Evolutionary conservation across 495 filamentous ascomycete species (phyloP).

Genomic region (Xylaria flabelliformis): DNA sequence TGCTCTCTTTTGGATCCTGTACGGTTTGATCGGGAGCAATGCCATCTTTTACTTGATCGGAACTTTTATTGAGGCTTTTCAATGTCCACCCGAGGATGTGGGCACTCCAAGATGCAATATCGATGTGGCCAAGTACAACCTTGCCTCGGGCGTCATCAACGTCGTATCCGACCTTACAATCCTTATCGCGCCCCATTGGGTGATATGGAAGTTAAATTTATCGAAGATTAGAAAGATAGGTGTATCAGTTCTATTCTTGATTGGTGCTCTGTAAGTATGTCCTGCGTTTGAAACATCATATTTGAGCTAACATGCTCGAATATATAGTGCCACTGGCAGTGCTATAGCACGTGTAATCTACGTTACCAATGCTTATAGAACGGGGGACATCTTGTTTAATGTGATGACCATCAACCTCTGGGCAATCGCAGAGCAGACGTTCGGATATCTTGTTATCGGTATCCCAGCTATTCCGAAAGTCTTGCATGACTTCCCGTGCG

Average conservation of each 20-base stretch:
- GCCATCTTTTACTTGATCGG: constrained; percentile 36
- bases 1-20: constrained; percentile 40
- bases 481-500: constrained; percentile 31
- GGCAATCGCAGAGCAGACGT: constrained; percentile 42
- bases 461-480: constrained; percentile 41
- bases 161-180: constrained; percentile 46
- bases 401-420: constrained; percentile 39
- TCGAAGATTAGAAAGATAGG: constrained; percentile 39
- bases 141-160: constrained; percentile 36
- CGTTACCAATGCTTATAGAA: constrained; percentile 35
- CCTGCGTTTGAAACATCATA: not conserved
- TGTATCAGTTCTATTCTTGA: constrained; percentile 45
- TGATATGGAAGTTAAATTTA: constrained; percentile 47
- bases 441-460: constrained; percentile 42
- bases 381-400: constrained; percentile 36
- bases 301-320: not conserved
- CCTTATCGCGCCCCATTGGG: constrained; percentile 44
- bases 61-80: constrained; percentile 39
- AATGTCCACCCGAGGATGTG: constrained; percentile 51
- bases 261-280: constrained; percentile 48
- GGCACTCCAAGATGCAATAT: constrained; percentile 44
- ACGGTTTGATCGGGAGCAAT: constrained; percentile 38
- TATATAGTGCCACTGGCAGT: constrained; percentile 20
- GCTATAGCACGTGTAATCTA: constrained; percentile 37
- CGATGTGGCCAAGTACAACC: constrained; percentile 30